A percentile compares a stretch with the other conserved stretches of the same genome.
Conservation (phyloP, 805 yeast species). For the Wickerhamiella sergipiensis region DNA sequence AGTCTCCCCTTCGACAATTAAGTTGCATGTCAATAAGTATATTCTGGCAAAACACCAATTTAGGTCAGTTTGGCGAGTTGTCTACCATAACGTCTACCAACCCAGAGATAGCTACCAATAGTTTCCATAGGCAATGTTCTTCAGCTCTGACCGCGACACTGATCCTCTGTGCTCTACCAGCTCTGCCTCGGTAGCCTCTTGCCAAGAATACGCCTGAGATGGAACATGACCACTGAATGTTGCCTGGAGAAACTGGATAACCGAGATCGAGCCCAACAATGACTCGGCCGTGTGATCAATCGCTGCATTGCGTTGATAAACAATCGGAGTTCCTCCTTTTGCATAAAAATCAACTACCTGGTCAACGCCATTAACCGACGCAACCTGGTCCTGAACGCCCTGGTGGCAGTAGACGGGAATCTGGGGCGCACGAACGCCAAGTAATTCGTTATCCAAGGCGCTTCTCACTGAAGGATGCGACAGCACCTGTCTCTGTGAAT, state of each 20-base stretch:
- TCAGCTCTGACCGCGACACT: background rate
- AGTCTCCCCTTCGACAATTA: too few relatives aligned
- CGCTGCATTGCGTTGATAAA: conserved; percentile 7
- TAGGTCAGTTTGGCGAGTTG: too few relatives aligned
- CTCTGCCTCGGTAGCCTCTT: background rate
- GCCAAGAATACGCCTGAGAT: background rate
- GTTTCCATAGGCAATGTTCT: background rate
- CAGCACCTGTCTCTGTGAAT: background rate
- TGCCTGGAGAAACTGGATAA: background rate
- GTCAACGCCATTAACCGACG: conserved; percentile 13
- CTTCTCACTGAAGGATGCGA: conserved; percentile 3
- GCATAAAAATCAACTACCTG: conserved; percentile 14
- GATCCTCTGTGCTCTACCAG: background rate
- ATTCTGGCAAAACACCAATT: too few relatives aligned
- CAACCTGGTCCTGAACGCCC: conserved; percentile 17
- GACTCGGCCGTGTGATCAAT: background rate
- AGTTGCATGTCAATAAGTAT: too few relatives aligned
- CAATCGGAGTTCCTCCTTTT: conserved; percentile 13
- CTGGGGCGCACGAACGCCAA: conserved; percentile 16
- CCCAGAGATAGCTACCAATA: too few relatives aligned
- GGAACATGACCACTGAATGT: background rate
- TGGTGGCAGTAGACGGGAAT: conserved; percentile 19
- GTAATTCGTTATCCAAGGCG: conserved; percentile 12
- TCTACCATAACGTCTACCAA: too few relatives aligned
- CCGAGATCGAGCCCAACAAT: background rate